Conservation (phyloP, 805 yeast genomes). For the Zygoascus ofunaensis region DNA sequence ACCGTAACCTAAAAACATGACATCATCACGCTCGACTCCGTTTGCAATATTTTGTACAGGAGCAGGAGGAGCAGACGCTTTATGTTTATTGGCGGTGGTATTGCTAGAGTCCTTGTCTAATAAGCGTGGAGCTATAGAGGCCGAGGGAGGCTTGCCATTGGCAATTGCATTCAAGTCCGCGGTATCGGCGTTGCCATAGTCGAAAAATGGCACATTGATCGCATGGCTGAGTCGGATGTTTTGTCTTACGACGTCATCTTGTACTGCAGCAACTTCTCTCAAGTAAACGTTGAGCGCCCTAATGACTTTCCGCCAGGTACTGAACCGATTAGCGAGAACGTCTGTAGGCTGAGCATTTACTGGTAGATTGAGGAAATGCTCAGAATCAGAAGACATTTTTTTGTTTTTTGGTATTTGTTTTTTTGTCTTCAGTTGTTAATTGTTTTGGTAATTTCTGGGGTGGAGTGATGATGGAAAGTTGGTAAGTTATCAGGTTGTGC, state of each 20-base stretch:
- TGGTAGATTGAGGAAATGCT: constrained; percentile 34
- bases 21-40: constrained; percentile 32
- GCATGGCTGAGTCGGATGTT: constrained; percentile 76
- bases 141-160: constrained; percentile 1
- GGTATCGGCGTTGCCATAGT: constrained; percentile 25
- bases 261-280: constrained; percentile 70
- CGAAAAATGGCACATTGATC: constrained; percentile 44
- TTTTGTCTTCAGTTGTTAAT: too few species aligned
- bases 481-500: too few species aligned
- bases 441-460: not conserved
- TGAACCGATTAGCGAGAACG: constrained; percentile 69
- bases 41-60: constrained; percentile 1
- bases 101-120: not conserved
- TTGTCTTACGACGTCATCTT: constrained; percentile 81
- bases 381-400: too few species aligned
- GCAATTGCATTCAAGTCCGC: constrained; percentile 11
- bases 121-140: not conserved
- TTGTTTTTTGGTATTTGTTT: not conserved
- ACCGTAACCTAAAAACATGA: constrained; percentile 62
- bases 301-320: constrained; percentile 77
- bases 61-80: not conserved
- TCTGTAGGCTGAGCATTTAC: constrained; percentile 74
- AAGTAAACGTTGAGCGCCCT: constrained; percentile 67
- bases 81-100: not conserved
- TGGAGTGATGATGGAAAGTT: too few species aligned